Evolutionary conservation across 192 early-diverging fungal species (phyloP).

Genomic region (Haplosporangium gracile): DNA sequence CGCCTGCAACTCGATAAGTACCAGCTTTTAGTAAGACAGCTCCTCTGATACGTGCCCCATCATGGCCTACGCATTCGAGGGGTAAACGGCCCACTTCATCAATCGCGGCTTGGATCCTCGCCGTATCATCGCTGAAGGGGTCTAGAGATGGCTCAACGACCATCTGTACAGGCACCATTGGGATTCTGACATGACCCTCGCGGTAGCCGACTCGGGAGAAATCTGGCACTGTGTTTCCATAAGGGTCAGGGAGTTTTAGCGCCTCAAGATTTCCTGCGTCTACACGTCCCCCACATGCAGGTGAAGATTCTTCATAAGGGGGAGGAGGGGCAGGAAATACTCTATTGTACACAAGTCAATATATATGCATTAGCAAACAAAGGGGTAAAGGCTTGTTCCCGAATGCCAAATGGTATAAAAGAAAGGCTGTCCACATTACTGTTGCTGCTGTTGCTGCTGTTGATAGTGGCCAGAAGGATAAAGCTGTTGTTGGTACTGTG

Average conservation of each 20-base stretch:
- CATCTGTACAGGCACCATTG: slow-evolving; percentile 36
- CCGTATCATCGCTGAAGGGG: slow-evolving; percentile 32
- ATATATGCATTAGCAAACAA: not conserved
- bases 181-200: slow-evolving; percentile 46
- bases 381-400: not conserved
- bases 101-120: slow-evolving; percentile 39
- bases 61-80: slow-evolving; percentile 20
- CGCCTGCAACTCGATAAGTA: slow-evolving; percentile 40
- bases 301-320: slow-evolving; percentile 2
- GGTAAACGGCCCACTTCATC: slow-evolving; percentile 31
- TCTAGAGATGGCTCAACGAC: slow-evolving; percentile 39
- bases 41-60: slow-evolving; percentile 42
- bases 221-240: slow-evolving; percentile 36
- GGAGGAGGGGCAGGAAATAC: slow-evolving; percentile 21
- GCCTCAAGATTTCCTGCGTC: slow-evolving; percentile 20
- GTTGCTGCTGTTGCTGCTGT: not conserved
- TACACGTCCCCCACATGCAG: not conserved
- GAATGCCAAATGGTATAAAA: not conserved
- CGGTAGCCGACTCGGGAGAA: slow-evolving; percentile 53
- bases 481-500: not conserved
- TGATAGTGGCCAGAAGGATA: not conserved
- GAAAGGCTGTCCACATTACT: not conserved
- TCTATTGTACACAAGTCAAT: not conserved
- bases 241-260: slow-evolving; percentile 20
- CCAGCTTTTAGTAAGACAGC: slow-evolving; percentile 47